Evolutionary conservation across 2,329 filamentous ascomycete genomes (phyloP), one percentile per base, ranked within the genome.

Genomic region (Biscogniauxia sp.): DNA sequence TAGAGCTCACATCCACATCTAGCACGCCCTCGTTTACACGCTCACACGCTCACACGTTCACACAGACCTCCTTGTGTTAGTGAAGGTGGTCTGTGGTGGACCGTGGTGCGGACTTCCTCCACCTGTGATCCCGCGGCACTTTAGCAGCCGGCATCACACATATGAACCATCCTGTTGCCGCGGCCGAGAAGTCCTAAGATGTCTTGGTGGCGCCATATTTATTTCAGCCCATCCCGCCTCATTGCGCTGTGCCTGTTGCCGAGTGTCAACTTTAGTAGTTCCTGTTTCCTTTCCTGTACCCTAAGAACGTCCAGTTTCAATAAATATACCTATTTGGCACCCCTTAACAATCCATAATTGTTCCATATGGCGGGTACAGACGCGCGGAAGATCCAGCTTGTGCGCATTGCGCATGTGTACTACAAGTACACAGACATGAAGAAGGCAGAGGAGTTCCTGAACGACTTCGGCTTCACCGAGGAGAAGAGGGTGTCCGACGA

Each of bases 391-490:
- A 73, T 74, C 59, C 64, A 62, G 55, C 68, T 74, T 25, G 68
- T 68, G 63, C 69, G 68, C 23, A 69, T 74, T 60, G 74, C 79
- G 23, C 79, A 82, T 62, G 77, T 80, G 55, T 79, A 77, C 70
- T 83, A 83, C 73, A 78, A 76, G 59, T 79, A 82, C 67, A 68
- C 72, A 50, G 71, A 82, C 66, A 72, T 80, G n/a, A 73, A 74
- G 2, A 69, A 71, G 11, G 78, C 78, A 5, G 70, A 72, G 56
- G 58, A 72, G 26, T 83, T 83, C 68, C 69, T 79, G n/a, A 63
- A 73, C 3, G 80, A 82, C 71, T 83, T 83, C 64, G 81, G 81
- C 61, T 80, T 82, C 69, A 70, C 68, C 49, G 74, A 78, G 64
- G 69, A 71, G 9, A 74, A 75, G 61, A 71, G 69, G 56, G 65